Conservation (phyloP, 345 rosid species). For the Arabidopsis suecica region DNA sequence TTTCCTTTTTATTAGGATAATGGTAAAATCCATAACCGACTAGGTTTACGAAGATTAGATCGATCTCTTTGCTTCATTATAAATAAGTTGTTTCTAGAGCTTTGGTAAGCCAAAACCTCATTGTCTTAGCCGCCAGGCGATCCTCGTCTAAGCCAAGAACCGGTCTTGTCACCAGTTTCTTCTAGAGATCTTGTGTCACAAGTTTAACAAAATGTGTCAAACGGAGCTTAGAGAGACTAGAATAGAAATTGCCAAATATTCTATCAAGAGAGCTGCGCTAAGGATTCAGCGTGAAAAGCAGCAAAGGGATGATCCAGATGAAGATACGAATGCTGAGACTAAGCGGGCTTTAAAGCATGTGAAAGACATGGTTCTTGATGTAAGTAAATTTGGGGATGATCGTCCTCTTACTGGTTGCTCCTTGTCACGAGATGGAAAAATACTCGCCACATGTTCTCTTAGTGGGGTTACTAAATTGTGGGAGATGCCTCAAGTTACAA, state of each 20-base stretch:
- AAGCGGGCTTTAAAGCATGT: slow-evolving; percentile 76
- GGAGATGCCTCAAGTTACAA: slow-evolving; percentile 75
- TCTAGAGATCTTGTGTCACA: too few relatives aligned
- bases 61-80: too few relatives aligned
- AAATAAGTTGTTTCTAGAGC: too few relatives aligned
- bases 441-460: slow-evolving; percentile 87
- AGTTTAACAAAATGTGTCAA: slow-evolving; percentile 48
- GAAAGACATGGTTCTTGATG: slow-evolving; percentile 68
- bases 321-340: slow-evolving; percentile 80
- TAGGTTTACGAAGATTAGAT: too few relatives aligned
- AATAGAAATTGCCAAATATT: slow-evolving; percentile 73
- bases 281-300: slow-evolving; percentile 74
- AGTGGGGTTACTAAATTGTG: slow-evolving; percentile 85
- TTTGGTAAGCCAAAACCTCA: too few relatives aligned
- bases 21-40: too few relatives aligned
- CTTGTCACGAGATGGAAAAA: slow-evolving; percentile 75
- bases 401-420: slow-evolving; percentile 94
- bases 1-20: too few relatives aligned
- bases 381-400: slow-evolving; percentile 89
- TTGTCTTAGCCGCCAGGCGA: too few relatives aligned
- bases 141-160: too few relatives aligned
- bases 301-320: slow-evolving; percentile 90
- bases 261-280: slow-evolving; percentile 66
- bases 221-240: slow-evolving; percentile 74
- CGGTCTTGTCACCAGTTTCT: too few relatives aligned